phyloP scores from a whole-genome alignment of 805 yeast genomes.

The Metschnikowia reukaufii region DNA sequence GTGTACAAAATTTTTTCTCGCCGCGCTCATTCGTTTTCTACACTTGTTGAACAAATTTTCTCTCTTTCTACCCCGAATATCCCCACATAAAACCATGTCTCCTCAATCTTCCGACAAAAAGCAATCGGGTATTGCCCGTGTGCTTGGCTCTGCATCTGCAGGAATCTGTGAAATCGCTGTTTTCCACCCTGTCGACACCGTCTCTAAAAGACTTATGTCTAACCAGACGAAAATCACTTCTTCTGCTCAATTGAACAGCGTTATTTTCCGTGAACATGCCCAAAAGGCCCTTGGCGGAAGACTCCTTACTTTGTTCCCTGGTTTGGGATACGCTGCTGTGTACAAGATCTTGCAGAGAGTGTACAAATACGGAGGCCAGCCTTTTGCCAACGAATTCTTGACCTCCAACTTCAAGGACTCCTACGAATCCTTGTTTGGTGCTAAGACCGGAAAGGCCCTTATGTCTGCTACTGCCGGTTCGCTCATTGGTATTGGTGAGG shows the following conservation, averaged over 20 bases:
- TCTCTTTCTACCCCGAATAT: background rate
- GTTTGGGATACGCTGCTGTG: slow-evolving; percentile 96
- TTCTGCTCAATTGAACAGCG: slow-evolving; percentile 69
- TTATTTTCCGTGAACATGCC: slow-evolving; percentile 84
- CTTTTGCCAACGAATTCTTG: slow-evolving; percentile 93
- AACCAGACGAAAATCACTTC: slow-evolving; percentile 69
- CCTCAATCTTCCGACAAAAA: slow-evolving; percentile 59
- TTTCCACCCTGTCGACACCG: slow-evolving; percentile 98
- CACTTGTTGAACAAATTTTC: too few relatives aligned
- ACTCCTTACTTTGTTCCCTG: slow-evolving; percentile 87
- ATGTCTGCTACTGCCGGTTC: slow-evolving; percentile 98
- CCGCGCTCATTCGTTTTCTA: background rate
- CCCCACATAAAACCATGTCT: slow-evolving; percentile 13
- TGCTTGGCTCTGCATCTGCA: slow-evolving; percentile 96
- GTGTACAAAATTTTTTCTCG: background rate
- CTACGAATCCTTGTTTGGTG: slow-evolving; percentile 79
- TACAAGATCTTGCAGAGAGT: slow-evolving; percentile 96
- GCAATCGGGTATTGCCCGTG: slow-evolving; percentile 86
- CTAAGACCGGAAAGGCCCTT: slow-evolving; percentile 95
- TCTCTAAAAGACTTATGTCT: slow-evolving; percentile 92
- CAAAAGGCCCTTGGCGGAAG: slow-evolving; percentile 67
- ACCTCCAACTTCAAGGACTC: slow-evolving; percentile 66
- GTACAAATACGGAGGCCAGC: slow-evolving; percentile 99
- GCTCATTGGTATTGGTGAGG: slow-evolving; percentile 95
- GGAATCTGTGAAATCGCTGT: slow-evolving; percentile 96